A percentile compares a stretch with the other conserved stretches of the same genome.
phyloP scores from a whole-genome alignment of 208 protist species.

The Acanthamoeba healyi region DNA sequence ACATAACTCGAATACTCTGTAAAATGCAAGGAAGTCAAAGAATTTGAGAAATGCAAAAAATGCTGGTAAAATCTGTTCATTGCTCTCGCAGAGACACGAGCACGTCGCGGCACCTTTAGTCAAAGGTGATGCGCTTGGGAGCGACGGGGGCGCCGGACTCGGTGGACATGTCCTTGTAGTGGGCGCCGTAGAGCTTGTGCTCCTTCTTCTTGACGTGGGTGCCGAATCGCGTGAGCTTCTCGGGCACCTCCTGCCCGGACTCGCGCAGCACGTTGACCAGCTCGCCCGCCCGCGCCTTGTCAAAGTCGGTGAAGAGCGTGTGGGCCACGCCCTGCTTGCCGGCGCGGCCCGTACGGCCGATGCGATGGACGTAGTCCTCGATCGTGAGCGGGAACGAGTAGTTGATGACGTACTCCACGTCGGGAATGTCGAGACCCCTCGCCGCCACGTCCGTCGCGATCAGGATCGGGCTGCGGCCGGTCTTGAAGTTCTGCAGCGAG shows the following conservation, averaged over 20 bases:
- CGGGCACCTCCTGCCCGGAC: slow-evolving; percentile 79
- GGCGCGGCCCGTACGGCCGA: slow-evolving; percentile 93
- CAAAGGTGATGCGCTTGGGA: slow-evolving; percentile 72
- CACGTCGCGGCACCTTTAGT: slow-evolving; percentile 9
- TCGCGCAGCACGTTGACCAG: slow-evolving; percentile 80
- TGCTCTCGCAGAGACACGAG: no score
- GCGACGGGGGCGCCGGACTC: neutral
- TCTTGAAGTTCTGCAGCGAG: slow-evolving; percentile 88
- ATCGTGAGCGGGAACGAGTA: slow-evolving; percentile 90
- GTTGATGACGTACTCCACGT: slow-evolving; percentile 97
- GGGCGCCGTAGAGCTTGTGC: slow-evolving; percentile 79
- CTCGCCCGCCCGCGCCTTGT: slow-evolving; percentile 80
- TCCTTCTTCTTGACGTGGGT: slow-evolving; percentile 83
- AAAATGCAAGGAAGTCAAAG: no score
- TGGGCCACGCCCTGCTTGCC: slow-evolving; percentile 77
- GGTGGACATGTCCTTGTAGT: slow-evolving; percentile 35
- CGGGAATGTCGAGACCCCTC: slow-evolving; percentile 95
- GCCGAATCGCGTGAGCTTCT: slow-evolving; percentile 80
- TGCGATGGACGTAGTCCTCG: slow-evolving; percentile 98
- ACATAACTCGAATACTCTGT: no score
- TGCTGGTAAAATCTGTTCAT: no score
- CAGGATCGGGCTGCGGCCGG: slow-evolving; percentile 86
- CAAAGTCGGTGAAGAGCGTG: slow-evolving; percentile 81
- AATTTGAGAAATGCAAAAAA: no score
- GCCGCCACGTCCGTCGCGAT: slow-evolving; percentile 92